Evolutionary conservation across 495 filamentous ascomycete species (phyloP).

Genomic region (Penicillium silybi): DNA sequence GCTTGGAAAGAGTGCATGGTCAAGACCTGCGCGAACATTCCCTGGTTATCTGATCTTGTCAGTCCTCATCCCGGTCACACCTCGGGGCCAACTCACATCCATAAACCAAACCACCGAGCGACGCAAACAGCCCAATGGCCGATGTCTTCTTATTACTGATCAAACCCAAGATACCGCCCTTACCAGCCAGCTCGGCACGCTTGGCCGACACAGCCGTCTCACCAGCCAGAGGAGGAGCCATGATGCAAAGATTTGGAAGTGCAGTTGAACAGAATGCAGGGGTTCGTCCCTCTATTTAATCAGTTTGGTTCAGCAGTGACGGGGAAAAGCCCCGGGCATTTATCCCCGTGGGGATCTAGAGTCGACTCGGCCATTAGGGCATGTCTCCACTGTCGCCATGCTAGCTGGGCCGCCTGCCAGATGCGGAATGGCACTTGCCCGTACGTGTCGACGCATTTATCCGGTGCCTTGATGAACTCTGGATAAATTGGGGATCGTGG

Average conservation of each 20-base stretch:
- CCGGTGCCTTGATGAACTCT: background rate
- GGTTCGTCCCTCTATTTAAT: background rate
- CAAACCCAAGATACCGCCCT: constrained; percentile 25
- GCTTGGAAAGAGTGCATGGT: constrained; percentile 29
- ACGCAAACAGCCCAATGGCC: constrained; percentile 33
- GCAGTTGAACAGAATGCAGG: background rate
- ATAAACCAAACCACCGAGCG: constrained; percentile 36
- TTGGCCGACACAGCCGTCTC: constrained; percentile 31
- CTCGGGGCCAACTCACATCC: constrained; percentile 24
- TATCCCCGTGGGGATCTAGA: constrained; percentile 4
- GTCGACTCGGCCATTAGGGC: background rate
- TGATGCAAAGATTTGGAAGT: constrained; percentile 1
- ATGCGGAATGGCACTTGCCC: background rate
- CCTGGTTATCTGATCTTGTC: constrained; percentile 29
- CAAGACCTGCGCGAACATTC: constrained; percentile 38
- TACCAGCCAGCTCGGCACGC: constrained; percentile 34
- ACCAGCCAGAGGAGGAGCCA: constrained; percentile 14
- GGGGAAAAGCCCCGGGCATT: constrained; percentile 2
- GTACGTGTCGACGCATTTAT: background rate
- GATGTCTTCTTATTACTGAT: constrained; percentile 32
- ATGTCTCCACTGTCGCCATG: background rate
- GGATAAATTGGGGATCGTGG: background rate
- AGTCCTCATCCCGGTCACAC: background rate
- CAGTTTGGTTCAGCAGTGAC: background rate
- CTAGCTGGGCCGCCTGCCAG: background rate